Evolutionary conservation across 352 stramenopile genomes (phyloP).

Genomic region (Thalassiosira mediterranea): DNA sequence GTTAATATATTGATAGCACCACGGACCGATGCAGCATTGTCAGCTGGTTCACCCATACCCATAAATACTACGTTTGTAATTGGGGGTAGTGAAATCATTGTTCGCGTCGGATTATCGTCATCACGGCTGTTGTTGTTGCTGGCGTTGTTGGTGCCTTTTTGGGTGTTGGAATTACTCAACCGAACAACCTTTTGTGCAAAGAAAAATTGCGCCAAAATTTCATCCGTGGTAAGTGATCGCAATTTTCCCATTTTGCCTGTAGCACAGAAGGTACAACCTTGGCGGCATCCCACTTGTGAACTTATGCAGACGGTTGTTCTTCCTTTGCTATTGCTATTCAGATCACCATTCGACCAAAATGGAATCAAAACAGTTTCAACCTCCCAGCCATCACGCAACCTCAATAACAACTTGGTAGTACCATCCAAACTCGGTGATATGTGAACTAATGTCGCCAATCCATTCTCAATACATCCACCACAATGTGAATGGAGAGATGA

Average conservation of each 20-base stretch:
- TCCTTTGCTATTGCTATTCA: too few relatives aligned
- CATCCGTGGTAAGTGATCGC: slow-evolving; percentile 72
- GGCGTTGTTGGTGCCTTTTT: slow-evolving; percentile 30
- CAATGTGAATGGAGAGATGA: slow-evolving; percentile 21
- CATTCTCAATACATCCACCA: slow-evolving; percentile 50
- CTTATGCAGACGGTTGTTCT: slow-evolving; percentile 67
- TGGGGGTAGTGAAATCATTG: slow-evolving; percentile 23
- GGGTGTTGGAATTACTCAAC: slow-evolving; percentile 55
- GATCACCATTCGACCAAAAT: too few relatives aligned
- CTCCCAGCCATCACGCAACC: slow-evolving; percentile 75
- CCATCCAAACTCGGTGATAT: slow-evolving; percentile 60
- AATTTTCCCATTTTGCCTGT: slow-evolving; percentile 83
- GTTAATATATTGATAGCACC: slow-evolving; percentile 66
- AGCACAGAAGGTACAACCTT: slow-evolving; percentile 84
- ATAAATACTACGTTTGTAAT: slow-evolving; percentile 88
- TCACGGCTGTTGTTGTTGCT: slow-evolving; percentile 9
- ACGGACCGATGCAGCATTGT: slow-evolving; percentile 77
- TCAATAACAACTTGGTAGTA: slow-evolving; percentile 84
- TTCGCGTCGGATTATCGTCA: too few relatives aligned
- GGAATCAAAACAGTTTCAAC: slow-evolving; percentile 87
- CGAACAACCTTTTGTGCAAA: slow-evolving; percentile 78
- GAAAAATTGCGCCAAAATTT: slow-evolving; percentile 91
- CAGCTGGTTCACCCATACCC: slow-evolving; percentile 87
- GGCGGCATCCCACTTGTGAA: slow-evolving; percentile 79
- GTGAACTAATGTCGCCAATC: slow-evolving; percentile 36